These are phyloP conservation scores for Ulmus americana DNA, from an alignment of 331 rosid genomes.

Conservation along the genomic window DNA sequence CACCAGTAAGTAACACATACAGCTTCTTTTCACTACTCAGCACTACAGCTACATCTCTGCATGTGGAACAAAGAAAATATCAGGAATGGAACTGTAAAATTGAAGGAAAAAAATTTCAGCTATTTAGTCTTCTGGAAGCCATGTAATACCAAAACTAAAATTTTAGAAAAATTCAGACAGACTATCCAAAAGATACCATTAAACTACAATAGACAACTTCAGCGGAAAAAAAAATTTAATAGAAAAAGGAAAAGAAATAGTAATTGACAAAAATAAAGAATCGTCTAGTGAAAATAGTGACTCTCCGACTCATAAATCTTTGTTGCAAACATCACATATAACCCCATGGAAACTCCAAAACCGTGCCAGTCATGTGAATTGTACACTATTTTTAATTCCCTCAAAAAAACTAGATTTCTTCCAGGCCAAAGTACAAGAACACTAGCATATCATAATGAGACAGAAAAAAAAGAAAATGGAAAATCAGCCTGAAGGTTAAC, in stretches of 20 bases:
- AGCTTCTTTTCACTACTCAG: constrained; percentile 76
- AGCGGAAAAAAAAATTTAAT: no score
- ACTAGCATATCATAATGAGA: background rate
- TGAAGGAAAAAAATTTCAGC: no score
- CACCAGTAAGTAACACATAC: constrained; percentile 50
- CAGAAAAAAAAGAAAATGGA: background rate
- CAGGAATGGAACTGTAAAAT: background rate
- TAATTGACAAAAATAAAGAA: no score
- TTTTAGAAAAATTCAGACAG: background rate
- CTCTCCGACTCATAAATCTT: no score
- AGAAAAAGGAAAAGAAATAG: no score
- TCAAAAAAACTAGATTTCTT: background rate
- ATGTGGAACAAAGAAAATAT: constrained; percentile 16
- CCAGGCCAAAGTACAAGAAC: background rate
- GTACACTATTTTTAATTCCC: background rate
- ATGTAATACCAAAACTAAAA: background rate
- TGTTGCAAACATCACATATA: no score
- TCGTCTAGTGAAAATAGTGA: no score
- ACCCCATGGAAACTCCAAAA: no score
- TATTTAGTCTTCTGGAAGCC: background rate
- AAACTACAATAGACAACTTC: background rate
- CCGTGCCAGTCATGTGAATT: no score
- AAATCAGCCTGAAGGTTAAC: background rate
- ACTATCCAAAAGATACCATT: background rate
- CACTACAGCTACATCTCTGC: constrained; percentile 72